These are phyloP conservation scores for Schizonepeta tenuifolia DNA, from an alignment of 257 asterid genomes.

Conservation along the genomic window DNA sequence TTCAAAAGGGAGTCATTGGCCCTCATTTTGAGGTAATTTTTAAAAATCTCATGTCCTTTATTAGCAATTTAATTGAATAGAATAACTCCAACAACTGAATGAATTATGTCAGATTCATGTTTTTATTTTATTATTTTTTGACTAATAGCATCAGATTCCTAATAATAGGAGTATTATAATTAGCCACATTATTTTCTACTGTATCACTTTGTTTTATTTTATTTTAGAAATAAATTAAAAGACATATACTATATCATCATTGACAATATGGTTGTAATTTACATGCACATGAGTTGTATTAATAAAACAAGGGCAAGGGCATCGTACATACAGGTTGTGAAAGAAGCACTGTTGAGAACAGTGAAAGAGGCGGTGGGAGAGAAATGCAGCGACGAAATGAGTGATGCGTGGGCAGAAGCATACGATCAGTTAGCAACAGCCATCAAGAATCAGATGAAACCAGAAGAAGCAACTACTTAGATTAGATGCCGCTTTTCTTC, in stretches of 20 bases:
- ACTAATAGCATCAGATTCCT: background rate
- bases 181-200: too few species aligned
- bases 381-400: constrained; percentile 62
- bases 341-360: constrained; percentile 63
- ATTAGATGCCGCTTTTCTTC: background rate
- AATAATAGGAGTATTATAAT: too few species aligned
- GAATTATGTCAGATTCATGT: background rate
- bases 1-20: constrained; percentile 53
- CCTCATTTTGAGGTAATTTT: constrained; percentile 62
- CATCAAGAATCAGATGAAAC: constrained; percentile 54
- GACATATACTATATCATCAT: too few species aligned
- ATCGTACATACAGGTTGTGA: constrained; percentile 45
- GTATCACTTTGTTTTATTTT: too few species aligned
- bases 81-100: background rate
- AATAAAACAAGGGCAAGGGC: background rate
- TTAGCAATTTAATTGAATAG: background rate
- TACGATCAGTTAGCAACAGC: constrained; percentile 68
- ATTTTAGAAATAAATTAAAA: too few species aligned
- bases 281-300: background rate
- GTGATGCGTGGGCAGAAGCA: constrained; percentile 57
- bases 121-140: background rate
- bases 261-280: too few species aligned
- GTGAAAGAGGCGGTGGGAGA: constrained; percentile 58
- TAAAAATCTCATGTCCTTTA: background rate
- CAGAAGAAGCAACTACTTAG: constrained; percentile 27